Evolutionary conservation across 495 filamentous ascomycete species (phyloP).

Genomic region (Penicillium dipodomyicola): DNA sequence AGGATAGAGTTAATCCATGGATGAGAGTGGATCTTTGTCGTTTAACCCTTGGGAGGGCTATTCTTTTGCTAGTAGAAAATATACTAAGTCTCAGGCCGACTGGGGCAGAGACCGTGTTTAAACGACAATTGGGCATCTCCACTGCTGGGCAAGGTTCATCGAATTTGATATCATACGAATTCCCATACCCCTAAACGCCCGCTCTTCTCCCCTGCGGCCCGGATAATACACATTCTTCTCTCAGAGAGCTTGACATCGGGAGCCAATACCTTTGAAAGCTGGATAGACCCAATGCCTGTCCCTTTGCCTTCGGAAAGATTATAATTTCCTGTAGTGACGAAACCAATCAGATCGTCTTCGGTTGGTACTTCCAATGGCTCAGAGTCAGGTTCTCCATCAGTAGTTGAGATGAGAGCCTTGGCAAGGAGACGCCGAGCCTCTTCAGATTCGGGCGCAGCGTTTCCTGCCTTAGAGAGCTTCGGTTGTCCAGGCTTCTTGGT

Average conservation of each 20-base stretch:
- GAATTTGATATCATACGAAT: slow-evolving; percentile 46
- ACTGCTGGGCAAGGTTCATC: slow-evolving; percentile 17
- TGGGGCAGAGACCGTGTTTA: background rate
- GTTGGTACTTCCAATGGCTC: slow-evolving; percentile 65
- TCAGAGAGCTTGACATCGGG: slow-evolving; percentile 27
- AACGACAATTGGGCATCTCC: background rate
- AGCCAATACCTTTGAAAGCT: slow-evolving; percentile 53
- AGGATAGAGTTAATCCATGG: slow-evolving; percentile 22
- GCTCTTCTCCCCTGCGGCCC: slow-evolving; percentile 70
- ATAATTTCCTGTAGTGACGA: slow-evolving; percentile 84
- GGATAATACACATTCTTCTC: slow-evolving; percentile 69
- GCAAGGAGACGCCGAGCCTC: slow-evolving; percentile 54
- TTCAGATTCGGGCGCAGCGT: slow-evolving; percentile 23
- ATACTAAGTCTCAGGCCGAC: background rate
- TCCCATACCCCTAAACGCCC: slow-evolving; percentile 84
- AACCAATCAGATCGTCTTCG: slow-evolving; percentile 81
- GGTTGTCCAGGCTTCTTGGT: slow-evolving; percentile 18
- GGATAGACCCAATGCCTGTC: slow-evolving; percentile 71
- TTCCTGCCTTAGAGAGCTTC: slow-evolving; percentile 5
- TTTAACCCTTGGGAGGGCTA: background rate
- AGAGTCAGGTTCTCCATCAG: slow-evolving; percentile 36
- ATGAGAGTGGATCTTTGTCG: slow-evolving; percentile 5
- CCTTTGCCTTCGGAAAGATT: slow-evolving; percentile 74
- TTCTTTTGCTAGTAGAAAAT: background rate
- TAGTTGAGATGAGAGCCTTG: slow-evolving; percentile 45